These are phyloP conservation scores for Colletotrichum somersetense DNA, from an alignment of 2,329 filamentous ascomycete species.

Conservation along the genomic window DNA sequence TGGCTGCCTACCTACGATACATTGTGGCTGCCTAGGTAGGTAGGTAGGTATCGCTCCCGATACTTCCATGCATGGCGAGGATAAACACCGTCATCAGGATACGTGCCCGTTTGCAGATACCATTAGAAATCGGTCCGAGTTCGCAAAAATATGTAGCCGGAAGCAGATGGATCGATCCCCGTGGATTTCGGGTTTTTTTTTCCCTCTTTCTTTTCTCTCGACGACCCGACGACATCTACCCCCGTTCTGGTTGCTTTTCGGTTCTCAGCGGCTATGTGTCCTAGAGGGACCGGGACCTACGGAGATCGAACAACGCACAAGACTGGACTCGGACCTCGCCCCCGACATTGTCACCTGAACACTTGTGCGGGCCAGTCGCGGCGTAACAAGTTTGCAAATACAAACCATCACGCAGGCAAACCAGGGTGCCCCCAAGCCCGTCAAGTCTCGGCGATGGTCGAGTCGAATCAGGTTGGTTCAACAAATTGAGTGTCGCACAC, in stretches of 20 bases:
- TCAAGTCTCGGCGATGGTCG: slow-evolving; percentile 4
- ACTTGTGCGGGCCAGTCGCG: slow-evolving; percentile 31
- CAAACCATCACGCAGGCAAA: slow-evolving; percentile 31
- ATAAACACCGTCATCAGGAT: too few relatives aligned
- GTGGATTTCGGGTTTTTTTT: not conserved
- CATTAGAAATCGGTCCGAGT: too few relatives aligned
- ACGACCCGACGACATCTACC: not conserved
- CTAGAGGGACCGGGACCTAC: slow-evolving; percentile 10
- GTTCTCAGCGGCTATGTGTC: slow-evolving; percentile 2
- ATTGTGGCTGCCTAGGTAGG: not conserved
- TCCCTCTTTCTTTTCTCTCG: not conserved
- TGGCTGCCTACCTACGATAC: not conserved
- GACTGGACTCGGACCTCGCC: slow-evolving; percentile 35
- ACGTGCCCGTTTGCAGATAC: not conserved
- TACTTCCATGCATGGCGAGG: not conserved
- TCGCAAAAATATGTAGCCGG: not conserved
- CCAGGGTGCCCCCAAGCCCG: slow-evolving; percentile 7
- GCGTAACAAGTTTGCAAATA: slow-evolving; percentile 39
- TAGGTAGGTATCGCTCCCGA: not conserved
- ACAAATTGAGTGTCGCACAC: slow-evolving; percentile 20
- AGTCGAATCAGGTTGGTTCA: slow-evolving; percentile 11
- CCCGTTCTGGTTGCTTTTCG: not conserved
- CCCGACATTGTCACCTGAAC: slow-evolving; percentile 34
- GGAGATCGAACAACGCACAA: slow-evolving; percentile 15
- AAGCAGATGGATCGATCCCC: not conserved